phyloP scores from a whole-genome alignment of 768 basidiomycete genomes.

The Paxillus involutus region DNA sequence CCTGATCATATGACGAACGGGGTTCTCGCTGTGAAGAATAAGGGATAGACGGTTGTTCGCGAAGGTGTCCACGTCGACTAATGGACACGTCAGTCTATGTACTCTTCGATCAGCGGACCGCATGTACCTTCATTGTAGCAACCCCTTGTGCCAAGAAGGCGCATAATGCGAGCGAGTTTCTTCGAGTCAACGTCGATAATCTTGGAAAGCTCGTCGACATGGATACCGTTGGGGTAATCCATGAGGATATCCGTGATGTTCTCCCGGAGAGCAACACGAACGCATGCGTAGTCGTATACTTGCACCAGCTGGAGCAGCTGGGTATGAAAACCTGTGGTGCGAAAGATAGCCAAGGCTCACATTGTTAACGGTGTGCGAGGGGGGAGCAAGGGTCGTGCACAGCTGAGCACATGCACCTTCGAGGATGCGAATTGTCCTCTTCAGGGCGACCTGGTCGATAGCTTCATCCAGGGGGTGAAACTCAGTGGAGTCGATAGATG shows the following conservation, averaged over 20 bases:
- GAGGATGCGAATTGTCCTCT: not conserved
- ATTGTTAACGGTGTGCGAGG: slow-evolving; percentile 30
- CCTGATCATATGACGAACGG: slow-evolving; percentile 18
- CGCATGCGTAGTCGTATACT: slow-evolving; percentile 27
- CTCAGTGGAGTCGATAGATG: slow-evolving; percentile 34
- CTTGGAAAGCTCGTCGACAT: slow-evolving; percentile 28
- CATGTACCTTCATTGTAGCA: slow-evolving; percentile 33
- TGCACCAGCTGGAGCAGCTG: slow-evolving; percentile 20
- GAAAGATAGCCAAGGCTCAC: slow-evolving; percentile 16
- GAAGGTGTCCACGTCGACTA: slow-evolving; percentile 32
- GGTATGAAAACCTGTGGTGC: not conserved
- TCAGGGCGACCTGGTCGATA: not conserved
- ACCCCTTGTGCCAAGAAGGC: slow-evolving; percentile 29
- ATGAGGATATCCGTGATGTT: slow-evolving; percentile 29
- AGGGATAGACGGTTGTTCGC: slow-evolving; percentile 36
- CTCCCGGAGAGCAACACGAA: slow-evolving; percentile 27
- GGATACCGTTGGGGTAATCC: slow-evolving; percentile 29
- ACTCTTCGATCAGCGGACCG: not conserved
- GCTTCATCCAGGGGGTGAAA: slow-evolving; percentile 18
- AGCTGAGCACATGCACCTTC: slow-evolving; percentile 7
- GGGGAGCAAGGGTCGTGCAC: slow-evolving; percentile 4
- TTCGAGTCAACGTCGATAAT: slow-evolving; percentile 17
- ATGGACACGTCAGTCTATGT: not conserved
- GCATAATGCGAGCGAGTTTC: slow-evolving; percentile 32
- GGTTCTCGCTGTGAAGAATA: slow-evolving; percentile 23